Percentiles rank a stretch among this genome's conserved stretches.
These are phyloP conservation scores for Syncephalastrum racemosum DNA, from an alignment of 371 early-diverging fungal species.

Conservation along the genomic window DNA sequence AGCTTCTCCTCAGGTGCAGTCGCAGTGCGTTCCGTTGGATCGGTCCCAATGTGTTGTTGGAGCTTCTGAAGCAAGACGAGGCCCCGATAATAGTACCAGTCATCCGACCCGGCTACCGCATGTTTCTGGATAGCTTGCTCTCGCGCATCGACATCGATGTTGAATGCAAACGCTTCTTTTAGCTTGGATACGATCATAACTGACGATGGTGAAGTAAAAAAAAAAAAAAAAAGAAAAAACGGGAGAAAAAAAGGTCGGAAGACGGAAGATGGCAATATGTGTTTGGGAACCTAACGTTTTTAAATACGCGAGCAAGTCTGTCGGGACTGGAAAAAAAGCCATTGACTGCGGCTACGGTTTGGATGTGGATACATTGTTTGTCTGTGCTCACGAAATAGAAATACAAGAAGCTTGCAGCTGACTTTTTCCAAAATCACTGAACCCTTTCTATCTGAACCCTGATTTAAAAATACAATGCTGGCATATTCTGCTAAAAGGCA, in stretches of 20 bases:
- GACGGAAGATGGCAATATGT: neutral
- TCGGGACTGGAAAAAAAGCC: neutral
- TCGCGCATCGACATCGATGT: slow-evolving; percentile 13
- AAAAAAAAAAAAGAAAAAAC: slow-evolving; percentile 3
- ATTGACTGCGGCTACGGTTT: neutral
- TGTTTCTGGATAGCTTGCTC: slow-evolving; percentile 14
- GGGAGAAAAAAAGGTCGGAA: slow-evolving; percentile 1
- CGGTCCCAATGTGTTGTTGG: slow-evolving; percentile 11
- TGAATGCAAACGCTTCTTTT: slow-evolving; percentile 23
- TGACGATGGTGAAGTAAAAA: slow-evolving; percentile 1
- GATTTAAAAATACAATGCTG: too few species aligned
- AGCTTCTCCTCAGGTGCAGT: slow-evolving; percentile 21
- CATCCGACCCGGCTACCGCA: slow-evolving; percentile 26
- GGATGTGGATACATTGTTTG: slow-evolving; percentile 1
- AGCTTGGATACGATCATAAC: slow-evolving; percentile 12
- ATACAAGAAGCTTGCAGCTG: too few species aligned
- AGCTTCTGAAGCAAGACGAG: slow-evolving; percentile 38
- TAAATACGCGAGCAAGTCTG: too few species aligned
- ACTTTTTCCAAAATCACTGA: too few species aligned
- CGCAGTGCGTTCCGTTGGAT: slow-evolving; percentile 20
- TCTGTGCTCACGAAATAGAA: neutral
- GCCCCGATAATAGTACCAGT: slow-evolving; percentile 37
- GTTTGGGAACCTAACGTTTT: neutral
- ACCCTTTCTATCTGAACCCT: too few species aligned
- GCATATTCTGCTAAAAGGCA: too few species aligned